Evolutionary conservation across 2,329 filamentous ascomycete genomes (phyloP), one percentile per base, ranked within the genome.

Genomic region (Paracamarosporium sp.): DNA sequence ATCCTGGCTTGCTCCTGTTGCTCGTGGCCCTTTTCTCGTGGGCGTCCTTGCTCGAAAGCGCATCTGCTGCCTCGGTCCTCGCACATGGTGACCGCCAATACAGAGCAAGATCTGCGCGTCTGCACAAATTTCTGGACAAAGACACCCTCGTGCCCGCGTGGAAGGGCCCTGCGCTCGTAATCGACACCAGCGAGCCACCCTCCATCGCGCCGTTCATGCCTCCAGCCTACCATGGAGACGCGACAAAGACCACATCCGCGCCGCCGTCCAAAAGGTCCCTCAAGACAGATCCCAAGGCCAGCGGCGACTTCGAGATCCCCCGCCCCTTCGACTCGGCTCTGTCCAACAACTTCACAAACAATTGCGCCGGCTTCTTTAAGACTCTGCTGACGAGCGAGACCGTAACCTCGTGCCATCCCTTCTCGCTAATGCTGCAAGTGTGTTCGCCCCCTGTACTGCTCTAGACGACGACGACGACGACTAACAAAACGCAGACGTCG

Each of bases 361-460:
- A 79, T 5, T 93, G 90, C 69, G 85, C 87, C 3, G 73, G 72
- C 5, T 93, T 94, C 77, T 88, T 96, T 74, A 81, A 85, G 50
- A 75, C 75, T 2, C 87, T 96, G 67, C 82, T 95, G 50, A 79
- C 78, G 45, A 85, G 91, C 70, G 72, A 83, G 5, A 87, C 85
- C 3, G 92, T 95, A 66, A 84, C 86, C 65, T 75, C 83, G 50
- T 98, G 94, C 79, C 87, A 93, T 64, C 92, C 94, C 0, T 82
- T 97, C 56, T 97, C 93, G 1, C 82, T 97, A 67, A 85, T 98
- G 63, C 81, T 98, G 9, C 87, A 91, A 81, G 90, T 91, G 79
- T 71, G 85, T 61, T 30, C 15, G 20, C 11, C 40, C 17, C 9
- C 31, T 20, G 30, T 17, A 7, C 44, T 28, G 28, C 17, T 17